A percentile compares a stretch with the other conserved stretches of the same genome.
Conservation (phyloP, 2,329 filamentous ascomycete species). For the Falciphora oryzae region DNA sequence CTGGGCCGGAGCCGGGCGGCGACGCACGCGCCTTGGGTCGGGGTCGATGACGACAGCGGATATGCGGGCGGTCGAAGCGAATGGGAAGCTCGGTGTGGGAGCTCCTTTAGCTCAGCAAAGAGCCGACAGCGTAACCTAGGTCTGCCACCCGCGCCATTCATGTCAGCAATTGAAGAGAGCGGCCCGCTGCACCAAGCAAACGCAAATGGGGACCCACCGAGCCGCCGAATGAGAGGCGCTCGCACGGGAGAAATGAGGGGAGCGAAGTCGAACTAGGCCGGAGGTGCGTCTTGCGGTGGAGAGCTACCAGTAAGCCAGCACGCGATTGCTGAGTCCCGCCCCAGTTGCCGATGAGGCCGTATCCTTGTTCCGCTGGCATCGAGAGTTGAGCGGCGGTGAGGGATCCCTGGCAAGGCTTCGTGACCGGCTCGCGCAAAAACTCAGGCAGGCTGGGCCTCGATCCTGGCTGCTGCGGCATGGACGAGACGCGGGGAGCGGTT, state of each 20-base stretch:
- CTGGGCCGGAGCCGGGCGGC: neutral
- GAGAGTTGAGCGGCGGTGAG: neutral
- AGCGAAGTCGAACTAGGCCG: too few species aligned
- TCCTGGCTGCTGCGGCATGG: too few species aligned
- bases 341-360: neutral
- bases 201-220: neutral
- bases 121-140: neutral
- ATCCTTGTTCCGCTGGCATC: neutral
- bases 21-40: neutral
- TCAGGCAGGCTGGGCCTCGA: neutral
- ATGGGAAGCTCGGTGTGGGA: neutral
- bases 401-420: neutral
- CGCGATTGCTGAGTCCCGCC: neutral
- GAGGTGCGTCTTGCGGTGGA: neutral
- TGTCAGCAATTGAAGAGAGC: neutral
- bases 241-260: too few species aligned
- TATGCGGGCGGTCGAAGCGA: neutral
- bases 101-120: neutral
- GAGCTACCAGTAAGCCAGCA: neutral
- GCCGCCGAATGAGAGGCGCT: neutral
- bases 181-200: neutral
- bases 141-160: neutral
- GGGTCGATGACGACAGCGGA: neutral
- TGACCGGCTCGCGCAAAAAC: neutral
- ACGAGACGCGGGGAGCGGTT: neutral